Conservation (phyloP, 768 basidiomycete genomes). For the Boletus subparvulus region DNA sequence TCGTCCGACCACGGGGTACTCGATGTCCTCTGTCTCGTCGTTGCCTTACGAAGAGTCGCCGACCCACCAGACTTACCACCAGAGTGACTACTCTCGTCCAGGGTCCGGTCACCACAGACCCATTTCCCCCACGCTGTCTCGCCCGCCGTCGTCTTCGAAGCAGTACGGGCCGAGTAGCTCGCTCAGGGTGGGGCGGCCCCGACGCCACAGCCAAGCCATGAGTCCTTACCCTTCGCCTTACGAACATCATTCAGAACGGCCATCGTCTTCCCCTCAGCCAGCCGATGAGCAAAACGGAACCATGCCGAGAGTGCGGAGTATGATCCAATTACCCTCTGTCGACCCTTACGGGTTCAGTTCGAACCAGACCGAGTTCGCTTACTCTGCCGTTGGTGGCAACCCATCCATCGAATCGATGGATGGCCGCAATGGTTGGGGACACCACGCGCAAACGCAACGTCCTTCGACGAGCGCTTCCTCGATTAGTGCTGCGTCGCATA, state of each 20-base stretch:
- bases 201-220: constrained; percentile 85
- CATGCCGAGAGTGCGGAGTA: constrained; percentile 76
- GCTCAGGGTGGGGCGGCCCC: constrained; percentile 66
- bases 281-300: constrained; percentile 45
- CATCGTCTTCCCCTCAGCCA: constrained; percentile 71
- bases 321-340: constrained; percentile 77
- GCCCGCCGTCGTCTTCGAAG: constrained; percentile 67
- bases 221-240: constrained; percentile 86
- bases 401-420: constrained; percentile 40
- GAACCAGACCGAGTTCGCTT: constrained; percentile 79
- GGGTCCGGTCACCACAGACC: constrained; percentile 69
- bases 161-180: constrained; percentile 50
- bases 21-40: constrained; percentile 79
- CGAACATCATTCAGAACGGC: constrained; percentile 64
- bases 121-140: constrained; percentile 61
- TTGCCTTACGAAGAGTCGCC: constrained; percentile 64
- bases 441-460: constrained; percentile 44
- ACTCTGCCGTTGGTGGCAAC: constrained; percentile 58
- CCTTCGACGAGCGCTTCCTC: constrained; percentile 74
- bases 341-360: constrained; percentile 65
- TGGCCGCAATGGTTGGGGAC: constrained; percentile 43
- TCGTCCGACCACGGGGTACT: constrained; percentile 83
- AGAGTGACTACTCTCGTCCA: constrained; percentile 66
- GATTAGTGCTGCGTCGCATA: constrained; percentile 72
- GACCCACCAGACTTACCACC: constrained; percentile 39